Evolutionary conservation across 2,329 filamentous ascomycete genomes (phyloP).

Genomic region (Septoria petroselini): DNA sequence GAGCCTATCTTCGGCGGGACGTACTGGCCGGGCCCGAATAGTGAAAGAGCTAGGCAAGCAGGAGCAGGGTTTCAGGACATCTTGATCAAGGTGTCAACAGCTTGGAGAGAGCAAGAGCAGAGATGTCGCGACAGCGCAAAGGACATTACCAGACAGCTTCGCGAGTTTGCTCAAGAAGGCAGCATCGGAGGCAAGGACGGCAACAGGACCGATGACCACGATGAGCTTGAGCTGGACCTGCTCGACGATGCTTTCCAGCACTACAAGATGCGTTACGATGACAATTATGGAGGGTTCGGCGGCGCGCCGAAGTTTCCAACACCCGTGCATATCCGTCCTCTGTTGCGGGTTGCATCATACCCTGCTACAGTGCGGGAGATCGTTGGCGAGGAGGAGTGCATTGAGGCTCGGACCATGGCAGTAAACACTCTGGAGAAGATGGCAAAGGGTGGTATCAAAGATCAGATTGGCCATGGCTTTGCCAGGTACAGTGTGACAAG

Average conservation of each 20-base stretch:
- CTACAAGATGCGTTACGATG: slow-evolving; percentile 77
- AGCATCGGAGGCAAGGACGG: slow-evolving; percentile 51
- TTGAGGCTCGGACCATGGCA: slow-evolving; percentile 72
- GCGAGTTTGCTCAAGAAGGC: slow-evolving; percentile 85
- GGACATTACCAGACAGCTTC: slow-evolving; percentile 75
- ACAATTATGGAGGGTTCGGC: slow-evolving; percentile 71
- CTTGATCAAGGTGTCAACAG: slow-evolving; percentile 67
- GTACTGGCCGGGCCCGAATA: slow-evolving; percentile 84
- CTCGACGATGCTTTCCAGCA: slow-evolving; percentile 84
- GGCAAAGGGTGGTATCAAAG: slow-evolving; percentile 67
- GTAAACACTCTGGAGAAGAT: slow-evolving; percentile 77
- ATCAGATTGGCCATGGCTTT: slow-evolving; percentile 75
- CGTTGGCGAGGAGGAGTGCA: slow-evolving; percentile 77
- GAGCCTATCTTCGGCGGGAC: slow-evolving; percentile 95
- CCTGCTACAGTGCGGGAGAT: slow-evolving; percentile 74
- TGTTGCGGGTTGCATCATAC: slow-evolving; percentile 71
- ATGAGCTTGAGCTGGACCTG: slow-evolving; percentile 81
- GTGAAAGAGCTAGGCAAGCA: slow-evolving; percentile 47
- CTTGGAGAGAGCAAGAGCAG: slow-evolving; percentile 82
- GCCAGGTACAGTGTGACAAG: slow-evolving; percentile 83
- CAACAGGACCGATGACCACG: slow-evolving; percentile 45
- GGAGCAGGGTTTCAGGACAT: slow-evolving; percentile 80
- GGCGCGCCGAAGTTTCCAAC: slow-evolving; percentile 83
- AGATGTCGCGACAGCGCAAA: slow-evolving; percentile 78
- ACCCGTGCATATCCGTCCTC: slow-evolving; percentile 76